Evolutionary conservation across 306 rosid genomes (phyloP).

Genomic region (Cyclanthera cordifolia): DNA sequence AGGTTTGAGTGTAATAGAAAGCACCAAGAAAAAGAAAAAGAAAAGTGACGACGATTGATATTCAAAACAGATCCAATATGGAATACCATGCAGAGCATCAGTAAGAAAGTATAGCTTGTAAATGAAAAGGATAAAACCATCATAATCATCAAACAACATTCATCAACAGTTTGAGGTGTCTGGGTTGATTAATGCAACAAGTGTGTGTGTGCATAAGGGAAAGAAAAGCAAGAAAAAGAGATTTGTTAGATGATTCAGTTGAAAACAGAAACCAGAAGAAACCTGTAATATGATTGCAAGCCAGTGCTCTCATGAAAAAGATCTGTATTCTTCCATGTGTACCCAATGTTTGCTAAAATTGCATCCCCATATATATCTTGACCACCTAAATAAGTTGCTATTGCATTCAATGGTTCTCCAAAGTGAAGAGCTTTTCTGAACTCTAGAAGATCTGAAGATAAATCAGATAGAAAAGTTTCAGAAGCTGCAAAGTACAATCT

Average conservation of each 20-base stretch:
- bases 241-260: background rate
- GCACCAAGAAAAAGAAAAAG: background rate
- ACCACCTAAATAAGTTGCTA: conserved; percentile 76
- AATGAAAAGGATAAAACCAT: background rate
- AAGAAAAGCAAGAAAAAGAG: background rate
- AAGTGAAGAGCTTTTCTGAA: conserved; percentile 31
- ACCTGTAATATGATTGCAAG: conserved; percentile 71
- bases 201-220: background rate
- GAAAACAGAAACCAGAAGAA: conserved; percentile 17
- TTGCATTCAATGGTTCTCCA: conserved; percentile 40
- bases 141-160: background rate
- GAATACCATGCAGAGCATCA: conserved; percentile 4
- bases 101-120: background rate
- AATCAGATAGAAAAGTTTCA: conserved; percentile 32
- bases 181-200: background rate
- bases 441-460: conserved; percentile 27
- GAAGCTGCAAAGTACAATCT: conserved; percentile 60
- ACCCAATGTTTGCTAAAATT: conserved; percentile 71
- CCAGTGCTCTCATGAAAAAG: conserved; percentile 62
- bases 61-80: background rate
- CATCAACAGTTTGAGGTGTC: conserved; percentile 3
- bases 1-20: background rate
- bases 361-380: conserved; percentile 79
- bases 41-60: background rate
- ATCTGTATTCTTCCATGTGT: conserved; percentile 58